A percentile compares a stretch with the other conserved stretches of the same genome.
Evolutionary conservation across 75 land plant species (phyloP).

Genomic region (Selaginella moellendorffii): DNA sequence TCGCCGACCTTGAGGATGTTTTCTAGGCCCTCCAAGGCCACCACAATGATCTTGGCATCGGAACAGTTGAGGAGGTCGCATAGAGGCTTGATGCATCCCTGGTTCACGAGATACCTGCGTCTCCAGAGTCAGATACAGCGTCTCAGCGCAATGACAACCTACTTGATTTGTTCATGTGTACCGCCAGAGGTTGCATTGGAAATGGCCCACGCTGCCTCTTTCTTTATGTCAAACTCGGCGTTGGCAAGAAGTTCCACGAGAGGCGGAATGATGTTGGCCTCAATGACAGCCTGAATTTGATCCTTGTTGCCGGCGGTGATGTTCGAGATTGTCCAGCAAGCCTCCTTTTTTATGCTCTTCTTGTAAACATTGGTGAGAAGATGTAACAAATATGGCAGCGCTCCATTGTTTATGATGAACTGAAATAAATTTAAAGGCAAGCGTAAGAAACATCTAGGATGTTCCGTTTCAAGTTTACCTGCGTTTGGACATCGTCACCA

Average conservation of each 20-base stretch:
- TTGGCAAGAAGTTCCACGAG: background rate
- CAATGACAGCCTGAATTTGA: background rate
- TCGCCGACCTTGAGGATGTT: conserved; percentile 77
- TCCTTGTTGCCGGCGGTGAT: background rate
- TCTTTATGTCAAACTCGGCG: conserved; percentile 8
- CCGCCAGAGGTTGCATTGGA: conserved; percentile 9
- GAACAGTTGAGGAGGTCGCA: conserved; percentile 20
- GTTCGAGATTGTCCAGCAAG: background rate
- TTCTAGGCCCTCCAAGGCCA: conserved; percentile 73
- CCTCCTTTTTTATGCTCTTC: background rate
- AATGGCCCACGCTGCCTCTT: conserved; percentile 8
- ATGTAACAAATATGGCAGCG: background rate
- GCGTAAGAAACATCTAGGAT: background rate
- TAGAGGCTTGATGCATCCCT: conserved; percentile 12
- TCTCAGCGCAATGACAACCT: background rate
- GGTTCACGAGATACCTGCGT: conserved; percentile 8
- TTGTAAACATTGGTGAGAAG: background rate
- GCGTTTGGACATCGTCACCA: background rate
- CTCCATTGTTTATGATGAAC: background rate
- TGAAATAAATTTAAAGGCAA: background rate
- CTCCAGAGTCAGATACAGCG: background rate
- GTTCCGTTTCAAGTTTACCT: too few species aligned
- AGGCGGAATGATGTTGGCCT: background rate
- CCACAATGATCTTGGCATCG: conserved; percentile 59
- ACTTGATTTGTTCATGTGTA: conserved; percentile 9